Base-by-base conservation (phyloP, 78 protist genomes). In the Monosiga brevicollis region DNA sequence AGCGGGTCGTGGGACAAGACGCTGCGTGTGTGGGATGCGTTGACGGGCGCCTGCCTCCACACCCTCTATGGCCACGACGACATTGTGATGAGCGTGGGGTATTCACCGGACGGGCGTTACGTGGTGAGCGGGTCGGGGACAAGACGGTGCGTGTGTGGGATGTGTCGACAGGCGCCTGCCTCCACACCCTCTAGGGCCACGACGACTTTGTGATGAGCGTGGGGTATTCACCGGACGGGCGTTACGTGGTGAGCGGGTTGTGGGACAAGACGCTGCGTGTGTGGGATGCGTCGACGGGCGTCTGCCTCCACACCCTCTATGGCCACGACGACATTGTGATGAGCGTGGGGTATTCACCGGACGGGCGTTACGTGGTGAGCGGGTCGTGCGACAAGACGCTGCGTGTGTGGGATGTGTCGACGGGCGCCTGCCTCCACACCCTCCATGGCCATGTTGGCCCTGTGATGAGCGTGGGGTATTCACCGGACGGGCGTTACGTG, bases 51-150 rank as follows among this genome's bases (percentile, higher is more conserved):
- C 79, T 40, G 34, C 42, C 55, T 38, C 35, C 40, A 29, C 6
- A 84, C 40, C 32, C 76, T 55, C 38, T 23, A 22, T 20, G 87
- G 87, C 23, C 87, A 84, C 80, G 62, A 85, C 75, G 77, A 62
- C 73, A 11, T 9, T 29, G 87, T 84, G 54, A 23, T 10, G 35
- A 24, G 39, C 23, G 80, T 84, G 0, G 42, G 54, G 34, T 24
- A 26, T 39, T 37, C 76, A 0, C 86, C 78, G 72, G 38, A 83
- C 49, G 77, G 77, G 25, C 43, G 34, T 3, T 35, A 15, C 11
- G 23, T 83, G 6, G 86, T 35, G n/a, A 29, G 43, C 6, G 78
- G 38, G 3, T 36, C 36, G 79, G 22, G 24, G 86, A 83, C 79
- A 25, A 3, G 37, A 42, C 77, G 76, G 74, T 73, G 41, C 72